These are phyloP conservation scores for Sugiyamaella sp. DNA, from an alignment of 1,139 yeast genomes.

Conservation along the genomic window DNA sequence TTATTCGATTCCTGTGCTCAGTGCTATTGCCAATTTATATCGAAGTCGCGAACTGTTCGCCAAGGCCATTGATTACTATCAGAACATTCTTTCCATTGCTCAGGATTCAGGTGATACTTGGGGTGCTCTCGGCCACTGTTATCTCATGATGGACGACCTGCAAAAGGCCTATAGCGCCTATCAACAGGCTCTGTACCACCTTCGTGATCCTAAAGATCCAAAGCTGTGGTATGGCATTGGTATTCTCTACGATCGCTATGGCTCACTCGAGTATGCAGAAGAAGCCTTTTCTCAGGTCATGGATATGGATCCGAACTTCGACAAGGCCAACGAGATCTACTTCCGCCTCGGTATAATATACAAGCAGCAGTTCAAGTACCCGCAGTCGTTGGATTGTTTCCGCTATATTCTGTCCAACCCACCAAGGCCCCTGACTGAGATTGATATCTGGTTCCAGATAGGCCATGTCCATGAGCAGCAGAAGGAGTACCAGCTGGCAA, in stretches of 20 bases:
- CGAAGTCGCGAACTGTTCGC: slow-evolving; percentile 88
- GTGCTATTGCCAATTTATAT: slow-evolving; percentile 84
- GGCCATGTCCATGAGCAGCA: slow-evolving; percentile 95
- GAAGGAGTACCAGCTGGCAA: slow-evolving; percentile 88
- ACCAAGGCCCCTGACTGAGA: slow-evolving; percentile 93
- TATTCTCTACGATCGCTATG: slow-evolving; percentile 91
- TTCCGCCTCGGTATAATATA: slow-evolving; percentile 96
- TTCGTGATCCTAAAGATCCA: slow-evolving; percentile 94
- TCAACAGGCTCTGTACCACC: slow-evolving; percentile 89
- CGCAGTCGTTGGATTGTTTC: slow-evolving; percentile 90
- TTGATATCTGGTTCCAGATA: slow-evolving; percentile 98
- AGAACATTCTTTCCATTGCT: slow-evolving; percentile 76
- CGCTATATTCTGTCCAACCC: slow-evolving; percentile 88
- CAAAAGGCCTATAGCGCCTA: slow-evolving; percentile 96
- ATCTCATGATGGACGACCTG: slow-evolving; percentile 91
- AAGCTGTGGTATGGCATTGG: slow-evolving; percentile 99
- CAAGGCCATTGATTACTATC: slow-evolving; percentile 92
- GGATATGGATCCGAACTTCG: slow-evolving; percentile 94
- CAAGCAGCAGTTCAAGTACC: slow-evolving; percentile 88
- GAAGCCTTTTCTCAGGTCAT: slow-evolving; percentile 96
- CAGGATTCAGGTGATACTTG: slow-evolving; percentile 95
- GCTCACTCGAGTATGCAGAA: slow-evolving; percentile 94
- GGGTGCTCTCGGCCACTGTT: slow-evolving; percentile 97
- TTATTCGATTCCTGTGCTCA: slow-evolving; percentile 79
- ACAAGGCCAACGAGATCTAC: slow-evolving; percentile 93